Evolutionary conservation across 768 basidiomycete species (phyloP).

Genomic region (button mushroom (Agaricus bisporus)): DNA sequence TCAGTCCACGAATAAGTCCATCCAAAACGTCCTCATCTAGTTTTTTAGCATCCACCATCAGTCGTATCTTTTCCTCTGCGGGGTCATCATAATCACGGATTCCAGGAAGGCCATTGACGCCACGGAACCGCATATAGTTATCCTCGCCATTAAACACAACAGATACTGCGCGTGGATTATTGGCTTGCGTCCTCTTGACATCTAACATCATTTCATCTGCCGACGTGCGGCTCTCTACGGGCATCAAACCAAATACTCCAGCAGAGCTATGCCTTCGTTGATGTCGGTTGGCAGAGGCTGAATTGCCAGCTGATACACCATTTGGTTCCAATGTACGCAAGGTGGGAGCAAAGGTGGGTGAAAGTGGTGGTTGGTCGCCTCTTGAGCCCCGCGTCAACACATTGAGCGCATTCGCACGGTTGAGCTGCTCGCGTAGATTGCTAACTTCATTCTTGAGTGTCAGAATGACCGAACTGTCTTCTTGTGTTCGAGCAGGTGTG

Average conservation of each 20-base stretch:
- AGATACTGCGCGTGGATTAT: conserved; percentile 80
- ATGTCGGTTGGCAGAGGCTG: conserved; percentile 40
- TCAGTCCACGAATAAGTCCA: conserved; percentile 84
- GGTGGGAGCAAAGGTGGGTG: conserved; percentile 82
- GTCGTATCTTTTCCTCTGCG: conserved; percentile 89
- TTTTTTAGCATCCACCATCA: conserved; percentile 86
- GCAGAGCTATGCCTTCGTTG: conserved; percentile 86
- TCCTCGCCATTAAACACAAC: conserved; percentile 86
- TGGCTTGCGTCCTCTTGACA: conserved; percentile 62
- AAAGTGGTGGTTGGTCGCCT: conserved; percentile 65
- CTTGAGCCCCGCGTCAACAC: conserved; percentile 72
- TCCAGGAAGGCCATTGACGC: conserved; percentile 57
- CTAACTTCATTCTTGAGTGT: conserved; percentile 91
- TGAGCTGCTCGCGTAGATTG: conserved; percentile 90
- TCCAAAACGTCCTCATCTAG: conserved; percentile 92
- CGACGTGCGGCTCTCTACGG: conserved; percentile 63
- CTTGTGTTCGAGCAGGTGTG: conserved; percentile 60
- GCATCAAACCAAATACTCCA: conserved; percentile 60
- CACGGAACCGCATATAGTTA: conserved; percentile 55
- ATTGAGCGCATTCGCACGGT: conserved; percentile 90
- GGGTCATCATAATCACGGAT: conserved; percentile 80
- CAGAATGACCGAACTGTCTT: conserved; percentile 82
- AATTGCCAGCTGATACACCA: conserved; percentile 31
- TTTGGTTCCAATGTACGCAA: conserved; percentile 52
- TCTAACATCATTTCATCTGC: conserved; percentile 74